These are phyloP conservation scores for Ophiocordyceps polyrhachis-furcata DNA, from an alignment of 2,329 filamentous ascomycete genomes.

Conservation along the genomic window DNA sequence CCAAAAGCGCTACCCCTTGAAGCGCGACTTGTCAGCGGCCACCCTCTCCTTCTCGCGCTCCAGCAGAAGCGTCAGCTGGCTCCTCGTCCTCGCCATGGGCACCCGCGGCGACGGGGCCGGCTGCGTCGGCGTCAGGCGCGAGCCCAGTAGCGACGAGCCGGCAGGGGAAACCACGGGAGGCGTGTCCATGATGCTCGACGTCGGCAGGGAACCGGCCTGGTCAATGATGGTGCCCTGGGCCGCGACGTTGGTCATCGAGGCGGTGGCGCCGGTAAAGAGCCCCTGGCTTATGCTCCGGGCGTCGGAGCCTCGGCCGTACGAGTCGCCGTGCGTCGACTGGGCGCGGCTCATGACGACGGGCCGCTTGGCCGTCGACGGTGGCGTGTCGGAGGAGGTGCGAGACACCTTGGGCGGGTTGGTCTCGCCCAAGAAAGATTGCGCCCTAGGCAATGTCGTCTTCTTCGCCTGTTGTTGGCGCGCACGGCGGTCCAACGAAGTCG, in stretches of 20 bases:
- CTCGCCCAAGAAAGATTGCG: not conserved
- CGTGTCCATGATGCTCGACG: constrained; percentile 6
- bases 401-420: not conserved
- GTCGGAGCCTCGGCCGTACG: constrained; percentile 6
- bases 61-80: constrained; percentile 37
- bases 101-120: constrained; percentile 25
- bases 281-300: constrained; percentile 6
- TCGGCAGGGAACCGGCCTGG: constrained; percentile 15
- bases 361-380: not conserved
- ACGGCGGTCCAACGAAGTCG: constrained; percentile 2
- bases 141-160: constrained; percentile 13
- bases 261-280: constrained; percentile 16
- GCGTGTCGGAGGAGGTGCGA: not conserved
- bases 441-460: not conserved
- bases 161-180: constrained; percentile 6
- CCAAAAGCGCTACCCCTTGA: constrained; percentile 7
- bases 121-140: constrained; percentile 28
- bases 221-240: constrained; percentile 26
- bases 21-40: constrained; percentile 8
- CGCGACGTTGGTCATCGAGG: constrained; percentile 22
- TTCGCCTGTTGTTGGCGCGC: not conserved
- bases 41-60: constrained; percentile 28
- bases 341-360: constrained; percentile 14
- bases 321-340: constrained; percentile 11
- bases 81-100: constrained; percentile 38